Conservation (phyloP, 176 grass and related monocot species). For the Cocos nucifera region DNA sequence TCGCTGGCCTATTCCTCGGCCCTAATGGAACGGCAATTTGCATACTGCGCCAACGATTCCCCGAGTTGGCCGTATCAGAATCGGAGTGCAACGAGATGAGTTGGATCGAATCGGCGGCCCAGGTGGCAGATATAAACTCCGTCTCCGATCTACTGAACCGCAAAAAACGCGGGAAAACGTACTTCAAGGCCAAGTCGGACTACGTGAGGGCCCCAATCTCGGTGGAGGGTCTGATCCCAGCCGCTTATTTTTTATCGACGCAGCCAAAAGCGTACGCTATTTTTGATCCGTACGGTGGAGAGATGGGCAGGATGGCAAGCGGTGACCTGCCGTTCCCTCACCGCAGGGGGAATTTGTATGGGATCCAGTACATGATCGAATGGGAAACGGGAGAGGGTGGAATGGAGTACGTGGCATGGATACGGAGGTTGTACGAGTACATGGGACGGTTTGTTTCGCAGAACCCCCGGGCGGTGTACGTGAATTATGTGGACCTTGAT, state of each 20-base stretch:
- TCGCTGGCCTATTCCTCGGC: conserved; percentile 28
- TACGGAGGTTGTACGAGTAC: conserved; percentile 27
- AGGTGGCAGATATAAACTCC: conserved; percentile 9
- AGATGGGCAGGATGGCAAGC: conserved; percentile 29
- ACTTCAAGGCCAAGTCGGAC: conserved; percentile 57
- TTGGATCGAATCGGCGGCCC: conserved; percentile 52
- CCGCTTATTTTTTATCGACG: conserved; percentile 19
- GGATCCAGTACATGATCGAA: conserved; percentile 41
- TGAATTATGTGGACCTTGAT: conserved; percentile 65
- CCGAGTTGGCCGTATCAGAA: conserved; percentile 27
- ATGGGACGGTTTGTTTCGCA: conserved; percentile 42
- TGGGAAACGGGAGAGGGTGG: conserved; percentile 5
- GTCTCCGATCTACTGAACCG: conserved; percentile 22
- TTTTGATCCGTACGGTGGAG: conserved; percentile 56
- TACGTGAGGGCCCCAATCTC: conserved; percentile 32
- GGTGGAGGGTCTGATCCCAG: background rate
- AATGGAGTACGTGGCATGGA: conserved; percentile 27
- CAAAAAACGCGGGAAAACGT: background rate
- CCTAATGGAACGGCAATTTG: conserved; percentile 11
- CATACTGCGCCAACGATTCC: conserved; percentile 23
- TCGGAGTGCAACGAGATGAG: conserved; percentile 28
- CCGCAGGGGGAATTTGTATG: conserved; percentile 32
- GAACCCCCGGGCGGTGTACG: conserved; percentile 30
- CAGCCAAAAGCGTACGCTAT: conserved; percentile 22
- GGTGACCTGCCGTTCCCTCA: conserved; percentile 38